Conservation (phyloP, 192 early-diverging fungal species). For the Coemansia sp. region DNA sequence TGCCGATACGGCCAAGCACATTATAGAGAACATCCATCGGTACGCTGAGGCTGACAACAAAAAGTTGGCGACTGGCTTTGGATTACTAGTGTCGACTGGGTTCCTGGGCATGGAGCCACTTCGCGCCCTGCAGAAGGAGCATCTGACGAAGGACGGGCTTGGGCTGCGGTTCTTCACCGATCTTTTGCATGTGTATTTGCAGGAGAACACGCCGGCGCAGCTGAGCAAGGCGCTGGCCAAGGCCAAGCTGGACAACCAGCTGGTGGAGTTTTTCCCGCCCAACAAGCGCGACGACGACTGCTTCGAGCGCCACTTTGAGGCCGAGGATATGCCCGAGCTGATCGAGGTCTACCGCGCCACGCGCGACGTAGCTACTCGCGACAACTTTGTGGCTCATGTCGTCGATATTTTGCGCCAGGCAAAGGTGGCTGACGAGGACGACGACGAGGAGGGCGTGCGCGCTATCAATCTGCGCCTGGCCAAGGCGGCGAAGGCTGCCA, state of each 20-base stretch:
- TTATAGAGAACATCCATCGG: slow-evolving; percentile 91
- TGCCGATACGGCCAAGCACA: slow-evolving; percentile 82
- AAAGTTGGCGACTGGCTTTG: slow-evolving; percentile 80
- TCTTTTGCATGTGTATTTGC: slow-evolving; percentile 79
- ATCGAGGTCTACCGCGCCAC: slow-evolving; percentile 80
- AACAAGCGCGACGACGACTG: slow-evolving; percentile 88
- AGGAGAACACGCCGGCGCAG: slow-evolving; percentile 76
- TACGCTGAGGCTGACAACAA: slow-evolving; percentile 76
- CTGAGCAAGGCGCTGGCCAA: slow-evolving; percentile 71
- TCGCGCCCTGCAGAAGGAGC: slow-evolving; percentile 83
- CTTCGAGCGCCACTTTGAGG: slow-evolving; percentile 90
- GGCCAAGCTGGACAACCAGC: slow-evolving; percentile 63
- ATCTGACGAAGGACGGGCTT: slow-evolving; percentile 91
- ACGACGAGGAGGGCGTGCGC: slow-evolving; percentile 25
- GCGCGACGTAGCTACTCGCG: slow-evolving; percentile 69
- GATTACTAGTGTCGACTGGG: slow-evolving; percentile 68
- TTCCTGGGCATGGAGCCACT: slow-evolving; percentile 75
- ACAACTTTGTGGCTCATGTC: slow-evolving; percentile 63
- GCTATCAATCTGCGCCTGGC: slow-evolving; percentile 31
- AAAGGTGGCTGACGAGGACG: slow-evolving; percentile 18
- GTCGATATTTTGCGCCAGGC: slow-evolving; percentile 64
- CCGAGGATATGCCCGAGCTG: slow-evolving; percentile 86
- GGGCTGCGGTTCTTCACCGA: slow-evolving; percentile 83
- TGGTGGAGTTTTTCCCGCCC: slow-evolving; percentile 91
- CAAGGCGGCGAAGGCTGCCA: slow-evolving; percentile 31